phyloP scores from a whole-genome alignment of 352 stramenopile genomes.

The Globisporangium rhizosaccharum region DNA sequence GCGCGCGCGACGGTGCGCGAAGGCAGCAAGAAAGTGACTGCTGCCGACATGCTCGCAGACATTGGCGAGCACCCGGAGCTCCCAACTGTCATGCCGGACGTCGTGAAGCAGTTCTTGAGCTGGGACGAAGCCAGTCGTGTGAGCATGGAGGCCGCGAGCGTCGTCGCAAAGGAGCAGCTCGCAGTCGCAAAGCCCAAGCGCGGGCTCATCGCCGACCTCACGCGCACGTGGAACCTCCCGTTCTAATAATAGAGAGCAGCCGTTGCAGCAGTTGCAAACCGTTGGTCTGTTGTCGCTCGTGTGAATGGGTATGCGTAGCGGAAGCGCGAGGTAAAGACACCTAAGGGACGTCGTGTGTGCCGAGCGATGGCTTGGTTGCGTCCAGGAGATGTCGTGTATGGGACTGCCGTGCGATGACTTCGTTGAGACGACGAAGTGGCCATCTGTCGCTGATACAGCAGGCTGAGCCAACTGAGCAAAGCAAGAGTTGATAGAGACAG shows the following conservation, averaged over 20 bases:
- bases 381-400: too few relatives aligned
- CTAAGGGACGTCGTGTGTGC: neutral
- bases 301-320: too few relatives aligned
- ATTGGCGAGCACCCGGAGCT: conserved; percentile 16
- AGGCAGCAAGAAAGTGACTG: conserved; percentile 13
- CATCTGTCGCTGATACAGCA: too few relatives aligned
- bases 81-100: conserved; percentile 30
- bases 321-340: too few relatives aligned
- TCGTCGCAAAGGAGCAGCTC: neutral
- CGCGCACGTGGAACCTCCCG: conserved; percentile 15
- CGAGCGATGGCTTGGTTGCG: too few relatives aligned
- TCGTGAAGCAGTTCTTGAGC: conserved; percentile 34
- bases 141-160: conserved; percentile 11
- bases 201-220: conserved; percentile 8
- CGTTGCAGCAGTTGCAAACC: neutral
- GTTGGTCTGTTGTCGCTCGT: neutral
- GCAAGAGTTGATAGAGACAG: too few relatives aligned
- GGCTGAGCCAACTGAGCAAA: too few relatives aligned
- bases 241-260: conserved; percentile 1
- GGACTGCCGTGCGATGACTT: too few relatives aligned
- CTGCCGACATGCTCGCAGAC: conserved; percentile 23
- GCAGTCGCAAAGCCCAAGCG: conserved; percentile 5
- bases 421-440: too few relatives aligned
- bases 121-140: conserved; percentile 11
- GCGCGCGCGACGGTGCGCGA: conserved; percentile 31